Evolutionary conservation across 2,329 filamentous ascomycete genomes (phyloP).

Genomic region (Colletotrichum cereale): DNA sequence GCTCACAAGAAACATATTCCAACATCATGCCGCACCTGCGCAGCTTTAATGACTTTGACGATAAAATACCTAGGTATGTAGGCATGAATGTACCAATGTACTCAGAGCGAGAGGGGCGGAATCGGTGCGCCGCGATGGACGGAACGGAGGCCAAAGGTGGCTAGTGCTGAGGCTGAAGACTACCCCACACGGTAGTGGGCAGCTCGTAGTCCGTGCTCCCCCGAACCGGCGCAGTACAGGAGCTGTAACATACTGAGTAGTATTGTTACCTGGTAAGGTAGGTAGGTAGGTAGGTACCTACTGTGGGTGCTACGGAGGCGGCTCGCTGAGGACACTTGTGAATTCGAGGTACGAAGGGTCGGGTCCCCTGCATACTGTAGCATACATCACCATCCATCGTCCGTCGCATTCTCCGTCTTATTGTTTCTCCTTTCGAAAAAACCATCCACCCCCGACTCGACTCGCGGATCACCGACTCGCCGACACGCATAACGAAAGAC

Average conservation of each 20-base stretch:
- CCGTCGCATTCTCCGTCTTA: too few species aligned
- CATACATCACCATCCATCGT: background rate
- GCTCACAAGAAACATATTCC: background rate
- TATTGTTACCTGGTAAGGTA: too few species aligned
- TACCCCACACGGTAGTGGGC: too few species aligned
- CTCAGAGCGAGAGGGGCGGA: too few species aligned
- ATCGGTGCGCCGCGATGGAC: too few species aligned
- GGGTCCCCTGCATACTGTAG: background rate
- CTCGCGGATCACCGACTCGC: background rate
- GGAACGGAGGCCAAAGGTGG: constrained; percentile 5
- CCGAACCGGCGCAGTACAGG: too few species aligned
- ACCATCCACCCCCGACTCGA: background rate
- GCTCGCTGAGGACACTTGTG: constrained; percentile 36
- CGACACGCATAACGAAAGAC: background rate
- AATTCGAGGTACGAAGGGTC: constrained; percentile 19
- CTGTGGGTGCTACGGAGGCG: constrained; percentile 18
- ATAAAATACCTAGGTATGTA: too few species aligned
- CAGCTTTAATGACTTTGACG: too few species aligned
- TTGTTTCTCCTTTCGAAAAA: background rate
- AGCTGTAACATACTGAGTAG: too few species aligned
- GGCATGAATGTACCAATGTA: too few species aligned
- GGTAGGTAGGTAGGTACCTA: too few species aligned
- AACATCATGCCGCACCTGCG: too few species aligned
- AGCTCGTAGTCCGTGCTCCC: constrained; percentile 13
- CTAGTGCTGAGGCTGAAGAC: constrained; percentile 16